A percentile compares a stretch with the other conserved stretches of the same genome.
phyloP scores from a whole-genome alignment of 768 basidiomycete species.

The Pleurotus eryngii region DNA sequence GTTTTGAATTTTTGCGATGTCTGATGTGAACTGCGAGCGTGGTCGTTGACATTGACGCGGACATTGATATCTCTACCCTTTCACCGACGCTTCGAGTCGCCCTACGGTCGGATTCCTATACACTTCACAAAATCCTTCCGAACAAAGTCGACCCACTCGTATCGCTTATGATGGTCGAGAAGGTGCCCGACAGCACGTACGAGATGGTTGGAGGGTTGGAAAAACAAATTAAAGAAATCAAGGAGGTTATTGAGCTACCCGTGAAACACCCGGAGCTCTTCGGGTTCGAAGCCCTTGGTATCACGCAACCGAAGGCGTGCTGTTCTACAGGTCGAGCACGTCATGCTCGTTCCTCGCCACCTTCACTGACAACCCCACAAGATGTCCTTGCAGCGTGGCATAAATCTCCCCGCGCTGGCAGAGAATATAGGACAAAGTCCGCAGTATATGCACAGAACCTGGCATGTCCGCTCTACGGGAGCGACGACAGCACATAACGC shows the following conservation, averaged over 20 bases:
- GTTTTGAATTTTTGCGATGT: neutral
- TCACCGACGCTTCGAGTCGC: slow-evolving; percentile 90
- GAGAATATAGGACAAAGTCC: slow-evolving; percentile 99
- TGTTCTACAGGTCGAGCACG: too few relatives aligned
- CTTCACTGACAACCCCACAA: slow-evolving; percentile 22
- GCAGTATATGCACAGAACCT: slow-evolving; percentile 95
- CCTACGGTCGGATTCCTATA: slow-evolving; percentile 95
- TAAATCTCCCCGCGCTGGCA: slow-evolving; percentile 84
- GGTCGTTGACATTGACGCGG: slow-evolving; percentile 93
- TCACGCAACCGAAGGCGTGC: slow-evolving; percentile 94
- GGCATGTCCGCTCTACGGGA: slow-evolving; percentile 19
- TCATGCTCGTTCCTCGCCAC: neutral
- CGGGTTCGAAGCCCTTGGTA: slow-evolving; percentile 92
- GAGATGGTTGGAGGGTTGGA: slow-evolving; percentile 99
- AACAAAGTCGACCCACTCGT: slow-evolving; percentile 99
- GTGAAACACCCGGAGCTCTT: slow-evolving; percentile 98
- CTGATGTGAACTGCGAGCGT: neutral
- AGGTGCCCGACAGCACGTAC: slow-evolving; percentile 98
- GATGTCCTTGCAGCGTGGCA: slow-evolving; percentile 98
- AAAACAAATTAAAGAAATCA: slow-evolving; percentile 98
- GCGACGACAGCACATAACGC: too few relatives aligned
- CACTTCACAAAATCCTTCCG: slow-evolving; percentile 93
- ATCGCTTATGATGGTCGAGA: slow-evolving; percentile 99
- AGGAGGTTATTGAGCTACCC: slow-evolving; percentile 80
- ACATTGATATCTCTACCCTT: slow-evolving; percentile 76